A percentile compares a stretch with the other conserved stretches of the same genome.
Conservation (phyloP, 805 yeast species). For the Candida ovalis region DNA sequence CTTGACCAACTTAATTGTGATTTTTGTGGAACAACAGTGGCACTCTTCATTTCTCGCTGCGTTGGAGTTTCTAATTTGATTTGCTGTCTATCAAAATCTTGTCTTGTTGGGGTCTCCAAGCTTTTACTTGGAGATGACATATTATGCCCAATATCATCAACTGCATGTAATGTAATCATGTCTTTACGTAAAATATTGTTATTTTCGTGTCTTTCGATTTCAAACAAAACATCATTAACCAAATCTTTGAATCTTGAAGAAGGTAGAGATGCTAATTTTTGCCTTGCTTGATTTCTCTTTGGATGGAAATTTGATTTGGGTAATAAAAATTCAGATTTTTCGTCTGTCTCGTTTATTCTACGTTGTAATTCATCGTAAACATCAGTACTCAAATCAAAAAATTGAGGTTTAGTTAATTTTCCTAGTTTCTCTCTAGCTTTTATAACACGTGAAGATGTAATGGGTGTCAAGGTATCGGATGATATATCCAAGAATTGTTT, state of each 20-base stretch:
- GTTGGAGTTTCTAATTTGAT: constrained; percentile 25
- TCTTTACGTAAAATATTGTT: constrained; percentile 12
- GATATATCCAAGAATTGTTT: constrained; percentile 49
- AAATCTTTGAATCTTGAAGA: constrained; percentile 81
- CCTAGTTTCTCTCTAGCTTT: constrained; percentile 83
- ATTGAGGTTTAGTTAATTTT: constrained; percentile 77
- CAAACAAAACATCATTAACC: constrained; percentile 83
- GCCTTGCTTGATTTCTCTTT: constrained; percentile 92
- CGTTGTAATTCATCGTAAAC: constrained; percentile 90
- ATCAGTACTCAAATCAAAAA: constrained; percentile 87
- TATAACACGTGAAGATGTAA: constrained; percentile 57
- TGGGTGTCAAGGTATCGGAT: constrained; percentile 39
- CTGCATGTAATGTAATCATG: constrained; percentile 11
- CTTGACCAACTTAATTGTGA: constrained; percentile 86
- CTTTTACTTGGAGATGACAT: neutral
- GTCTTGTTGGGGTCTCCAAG: constrained; percentile 16
- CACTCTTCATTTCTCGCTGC: constrained; percentile 43
- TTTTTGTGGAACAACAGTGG: constrained; percentile 78
- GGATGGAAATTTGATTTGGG: constrained; percentile 81
- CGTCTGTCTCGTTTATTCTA: constrained; percentile 55
- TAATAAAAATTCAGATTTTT: constrained; percentile 54
- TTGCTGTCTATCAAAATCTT: constrained; percentile 4
- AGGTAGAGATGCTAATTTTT: constrained; percentile 82
- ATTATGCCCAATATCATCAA: constrained; percentile 4
- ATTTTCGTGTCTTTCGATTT: constrained; percentile 58